Evolutionary conservation across 345 rosid genomes (phyloP), one percentile per base, ranked within the genome.

Genomic region (Citrus reticulata): DNA sequence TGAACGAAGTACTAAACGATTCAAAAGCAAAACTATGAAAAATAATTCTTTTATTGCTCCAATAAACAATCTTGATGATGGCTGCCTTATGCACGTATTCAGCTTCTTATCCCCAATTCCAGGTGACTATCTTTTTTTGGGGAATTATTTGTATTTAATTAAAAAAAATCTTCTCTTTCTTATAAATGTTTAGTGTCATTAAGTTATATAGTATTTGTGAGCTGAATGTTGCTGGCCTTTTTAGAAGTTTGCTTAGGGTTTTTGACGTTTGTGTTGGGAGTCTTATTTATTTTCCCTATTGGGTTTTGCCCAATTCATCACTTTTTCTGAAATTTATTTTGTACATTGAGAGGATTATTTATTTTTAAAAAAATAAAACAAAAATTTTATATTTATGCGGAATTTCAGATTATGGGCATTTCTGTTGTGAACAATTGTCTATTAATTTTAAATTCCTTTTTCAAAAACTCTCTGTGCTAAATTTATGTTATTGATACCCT

Each of bases 11-110:
- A 39, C 42, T 22, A 69, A 46, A 42, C 63, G 29, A 69, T 16
- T 37, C 65, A 57, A 9, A 11, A 35, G 32, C 25, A 57, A 42
- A 61, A 77, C 14, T 35, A 34, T 58, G 69, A 72, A 17, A 25
- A 55, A 30, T 25, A n/a, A 72, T 5, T 67, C 87, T 24, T 60
- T 80, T 65, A 63, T 2, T 61, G 81, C 90, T 62, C 87, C 61
- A 16, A 87, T 96, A 39, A 94, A 88, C 88, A 90, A 73, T 86
- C 95, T 96, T 24, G 99, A 96, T 80, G 99, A 96, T 88, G 99
- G 98, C 29, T 91, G 97, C 81, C 98, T 96, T 76, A 94, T 96
- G 99, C 99, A 91, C 84, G 91, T 96, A 84, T 89, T 96, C 89
- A 96, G 97, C 88, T 96, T 93, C 90, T 85, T 96, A 29, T 87